Evolutionary conservation across 805 yeast genomes (phyloP).

Genomic region (Danielia oregonensis): DNA sequence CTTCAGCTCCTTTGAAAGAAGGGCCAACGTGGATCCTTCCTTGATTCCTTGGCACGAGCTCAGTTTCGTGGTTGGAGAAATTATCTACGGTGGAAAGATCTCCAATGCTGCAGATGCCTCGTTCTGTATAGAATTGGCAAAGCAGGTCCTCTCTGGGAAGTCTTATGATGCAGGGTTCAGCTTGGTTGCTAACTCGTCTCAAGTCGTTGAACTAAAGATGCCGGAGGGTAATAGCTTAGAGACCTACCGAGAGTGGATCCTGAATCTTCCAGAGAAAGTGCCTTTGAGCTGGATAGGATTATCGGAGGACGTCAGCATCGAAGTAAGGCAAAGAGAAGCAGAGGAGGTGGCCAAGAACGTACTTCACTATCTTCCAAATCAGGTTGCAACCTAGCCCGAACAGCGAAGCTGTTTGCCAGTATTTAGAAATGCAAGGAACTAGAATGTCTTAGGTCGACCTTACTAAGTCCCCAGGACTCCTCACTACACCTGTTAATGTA

Average conservation of each 20-base stretch:
- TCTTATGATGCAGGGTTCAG: constrained; percentile 43
- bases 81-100: constrained; percentile 67
- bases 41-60: constrained; percentile 54
- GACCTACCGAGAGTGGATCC: constrained; percentile 47
- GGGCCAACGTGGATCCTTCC: constrained; percentile 10
- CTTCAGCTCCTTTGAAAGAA: constrained; percentile 17
- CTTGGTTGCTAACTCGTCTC: constrained; percentile 24
- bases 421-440: no score
- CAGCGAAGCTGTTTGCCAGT: no score
- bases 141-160: constrained; percentile 31
- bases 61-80: constrained; percentile 44
- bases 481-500: constrained; percentile 1
- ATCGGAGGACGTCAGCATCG: constrained; percentile 38
- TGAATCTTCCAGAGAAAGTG: constrained; percentile 46
- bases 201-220: constrained; percentile 21
- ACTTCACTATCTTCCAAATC: no score
- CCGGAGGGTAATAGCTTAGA: constrained; percentile 46
- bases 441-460: no score
- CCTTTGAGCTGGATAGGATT: constrained; percentile 56
- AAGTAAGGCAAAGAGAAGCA: constrained; percentile 22
- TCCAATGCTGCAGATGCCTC: constrained; percentile 39
- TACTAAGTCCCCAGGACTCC: no score
- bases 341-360: constrained; percentile 8
- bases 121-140: constrained; percentile 32
- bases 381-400: no score